These are phyloP conservation scores for Aphanomyces astaci DNA, from an alignment of 352 stramenopile genomes.

Conservation along the genomic window DNA sequence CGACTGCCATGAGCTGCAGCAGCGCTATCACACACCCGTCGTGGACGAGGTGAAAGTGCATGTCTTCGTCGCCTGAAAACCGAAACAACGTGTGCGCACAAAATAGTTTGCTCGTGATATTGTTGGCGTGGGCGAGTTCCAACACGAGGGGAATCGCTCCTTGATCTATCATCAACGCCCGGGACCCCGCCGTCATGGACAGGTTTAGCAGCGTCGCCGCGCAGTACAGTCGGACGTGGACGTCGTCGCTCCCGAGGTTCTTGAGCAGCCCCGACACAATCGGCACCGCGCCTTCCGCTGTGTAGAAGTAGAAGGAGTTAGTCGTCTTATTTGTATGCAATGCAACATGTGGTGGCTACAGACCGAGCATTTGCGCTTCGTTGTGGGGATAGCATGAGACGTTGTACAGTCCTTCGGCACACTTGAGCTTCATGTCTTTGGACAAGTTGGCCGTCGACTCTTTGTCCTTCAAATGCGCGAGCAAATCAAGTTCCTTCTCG, in stretches of 20 bases:
- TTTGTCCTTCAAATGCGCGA: constrained; percentile 7
- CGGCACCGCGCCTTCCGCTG: constrained; percentile 43
- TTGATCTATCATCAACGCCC: constrained; percentile 67
- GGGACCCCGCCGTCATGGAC: constrained; percentile 30
- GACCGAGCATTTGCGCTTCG: constrained; percentile 56
- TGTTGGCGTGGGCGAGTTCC: constrained; percentile 56
- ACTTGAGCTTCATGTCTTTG: constrained; percentile 68
- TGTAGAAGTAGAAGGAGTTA: not conserved
- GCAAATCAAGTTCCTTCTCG: not conserved
- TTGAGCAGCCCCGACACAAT: constrained; percentile 61
- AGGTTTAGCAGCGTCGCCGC: constrained; percentile 68
- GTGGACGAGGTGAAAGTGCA: constrained; percentile 74
- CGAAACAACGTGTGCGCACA: constrained; percentile 61
- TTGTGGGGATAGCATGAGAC: constrained; percentile 69
- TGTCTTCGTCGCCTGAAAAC: constrained; percentile 62
- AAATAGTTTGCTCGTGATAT: constrained; percentile 53
- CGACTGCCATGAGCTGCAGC: constrained; percentile 53
- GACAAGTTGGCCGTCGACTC: constrained; percentile 24
- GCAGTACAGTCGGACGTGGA: constrained; percentile 49
- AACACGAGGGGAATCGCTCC: constrained; percentile 46
- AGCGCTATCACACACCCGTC: constrained; percentile 58
- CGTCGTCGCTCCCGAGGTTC: constrained; percentile 38
- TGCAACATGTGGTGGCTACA: no score
- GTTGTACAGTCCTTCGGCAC: constrained; percentile 66
- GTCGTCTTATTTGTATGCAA: constrained; percentile 23